Evolutionary conservation across 495 filamentous ascomycete species (phyloP), one percentile per base, ranked within the genome.

Genomic region (Penicillium psychrofluorescens): DNA sequence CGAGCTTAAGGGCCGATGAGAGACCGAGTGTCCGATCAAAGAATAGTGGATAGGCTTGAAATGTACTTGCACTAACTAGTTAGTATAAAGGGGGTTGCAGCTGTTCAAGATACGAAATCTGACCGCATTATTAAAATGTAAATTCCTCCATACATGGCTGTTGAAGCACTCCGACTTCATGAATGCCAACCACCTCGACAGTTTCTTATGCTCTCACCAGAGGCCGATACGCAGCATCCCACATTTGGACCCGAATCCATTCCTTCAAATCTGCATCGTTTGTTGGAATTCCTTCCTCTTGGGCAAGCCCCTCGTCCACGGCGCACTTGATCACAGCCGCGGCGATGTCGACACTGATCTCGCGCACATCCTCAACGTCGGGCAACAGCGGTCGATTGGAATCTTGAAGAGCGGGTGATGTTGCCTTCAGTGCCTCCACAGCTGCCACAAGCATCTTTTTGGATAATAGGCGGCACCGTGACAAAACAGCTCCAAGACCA

Each of bases 181-280:
- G 6, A 22, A 22, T 22, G 6, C 22, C 22, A 6, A 22, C 22
- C 22, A 22, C 22, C 22, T 2, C 22, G 22, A 22, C 22, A 2
- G 22, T 4, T 22, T 22, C 22, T 22, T 22, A 22, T 22, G 6
- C 35, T 29, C 33, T 51, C 6, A 37, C 75, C 40, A 92, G 56
- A 29, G 78, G 75, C 14, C 85, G 57, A 57, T 95, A 95, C 14
- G 59, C 63, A 2, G 89, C 75, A 48, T 90, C 77, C 90, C 89
- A 95, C 89, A 95, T 95, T 71, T 92, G 89, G 61, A 83, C 84
- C 8, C 77, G 61, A 44, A 95, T 82, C 90, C 90, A 95, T 61
- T 85, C 80, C 40, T 84, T 80, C 36, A 94, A 50, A 4, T 81
- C 76, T 2, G 42, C 59, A 9, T 81, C 75, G 7, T 74, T 62